phyloP scores from a whole-genome alignment of 2,329 filamentous ascomycete species.

The Hypoxylon sp. region DNA sequence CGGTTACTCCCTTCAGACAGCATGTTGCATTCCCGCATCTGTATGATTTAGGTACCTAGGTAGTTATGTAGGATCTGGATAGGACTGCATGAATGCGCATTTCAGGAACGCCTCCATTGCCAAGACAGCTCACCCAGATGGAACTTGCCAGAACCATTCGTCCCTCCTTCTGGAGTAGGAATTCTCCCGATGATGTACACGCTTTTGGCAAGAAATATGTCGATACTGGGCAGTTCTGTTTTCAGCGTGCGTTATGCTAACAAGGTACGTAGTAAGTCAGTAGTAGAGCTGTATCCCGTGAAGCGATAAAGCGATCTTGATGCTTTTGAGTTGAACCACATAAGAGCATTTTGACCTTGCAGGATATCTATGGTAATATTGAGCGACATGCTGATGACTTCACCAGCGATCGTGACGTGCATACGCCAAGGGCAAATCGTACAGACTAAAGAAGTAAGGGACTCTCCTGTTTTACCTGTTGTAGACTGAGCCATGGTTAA shows the following conservation, averaged over 20 bases:
- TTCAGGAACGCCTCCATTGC: conserved; percentile 29
- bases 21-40: conserved; percentile 25
- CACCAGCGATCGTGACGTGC: conserved; percentile 39
- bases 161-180: conserved; percentile 32
- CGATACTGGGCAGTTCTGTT: conserved; percentile 10
- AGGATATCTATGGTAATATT: conserved; percentile 11
- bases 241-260: conserved; percentile 11
- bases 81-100: conserved; percentile 23
- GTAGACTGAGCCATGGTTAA: conserved; percentile 16
- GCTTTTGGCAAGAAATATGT: conserved; percentile 20
- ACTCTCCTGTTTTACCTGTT: conserved; percentile 9
- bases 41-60: conserved; percentile 13
- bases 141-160: conserved; percentile 6
- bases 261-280: conserved; percentile 16
- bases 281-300: conserved; percentile 16
- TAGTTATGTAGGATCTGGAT: conserved; percentile 19
- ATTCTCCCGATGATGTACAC: conserved; percentile 26
- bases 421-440: conserved; percentile 27
- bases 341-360: conserved; percentile 16
- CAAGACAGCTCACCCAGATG: conserved; percentile 32
- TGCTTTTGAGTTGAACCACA: conserved; percentile 1
- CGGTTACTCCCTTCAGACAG: conserved; percentile 11
- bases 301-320: conserved; percentile 9
- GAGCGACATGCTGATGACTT: conserved; percentile 22
- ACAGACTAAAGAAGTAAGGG: conserved; percentile 19